Evolutionary conservation across 495 filamentous ascomycete species (phyloP).

Genomic region (Neurospora discreta): DNA sequence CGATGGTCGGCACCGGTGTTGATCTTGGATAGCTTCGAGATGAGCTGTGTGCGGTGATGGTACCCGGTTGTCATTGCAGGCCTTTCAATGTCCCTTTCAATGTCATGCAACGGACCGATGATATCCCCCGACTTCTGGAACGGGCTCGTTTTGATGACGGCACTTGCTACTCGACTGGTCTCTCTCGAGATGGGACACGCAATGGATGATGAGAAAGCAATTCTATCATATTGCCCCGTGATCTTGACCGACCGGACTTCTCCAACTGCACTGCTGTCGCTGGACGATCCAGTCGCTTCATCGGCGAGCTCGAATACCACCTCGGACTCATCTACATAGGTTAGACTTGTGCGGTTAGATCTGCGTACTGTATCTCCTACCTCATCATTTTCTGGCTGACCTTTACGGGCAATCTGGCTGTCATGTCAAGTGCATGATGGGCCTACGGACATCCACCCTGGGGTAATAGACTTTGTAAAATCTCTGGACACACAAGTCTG

Average conservation of each 20-base stretch:
- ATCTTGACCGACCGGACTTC: slow-evolving; percentile 10
- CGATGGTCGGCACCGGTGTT: background rate
- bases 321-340: background rate
- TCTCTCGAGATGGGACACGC: background rate
- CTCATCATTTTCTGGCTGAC: background rate
- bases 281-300: background rate
- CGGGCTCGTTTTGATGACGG: too few species aligned
- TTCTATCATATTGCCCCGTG: background rate
- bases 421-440: background rate
- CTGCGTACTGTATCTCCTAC: background rate
- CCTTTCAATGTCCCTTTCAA: background rate
- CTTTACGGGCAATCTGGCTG: background rate
- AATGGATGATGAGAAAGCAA: slow-evolving; percentile 6
- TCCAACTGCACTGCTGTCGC: background rate
- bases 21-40: background rate
- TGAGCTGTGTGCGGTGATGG: background rate
- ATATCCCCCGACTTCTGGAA: background rate
- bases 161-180: background rate
- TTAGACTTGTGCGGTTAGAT: background rate
- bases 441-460: background rate
- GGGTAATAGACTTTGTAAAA: background rate
- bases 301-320: background rate
- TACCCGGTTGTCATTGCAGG: background rate
- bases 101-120: background rate
- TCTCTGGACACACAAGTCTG: background rate